Conservation (phyloP, 768 basidiomycete species). For the Pulveroboletus frians region DNA sequence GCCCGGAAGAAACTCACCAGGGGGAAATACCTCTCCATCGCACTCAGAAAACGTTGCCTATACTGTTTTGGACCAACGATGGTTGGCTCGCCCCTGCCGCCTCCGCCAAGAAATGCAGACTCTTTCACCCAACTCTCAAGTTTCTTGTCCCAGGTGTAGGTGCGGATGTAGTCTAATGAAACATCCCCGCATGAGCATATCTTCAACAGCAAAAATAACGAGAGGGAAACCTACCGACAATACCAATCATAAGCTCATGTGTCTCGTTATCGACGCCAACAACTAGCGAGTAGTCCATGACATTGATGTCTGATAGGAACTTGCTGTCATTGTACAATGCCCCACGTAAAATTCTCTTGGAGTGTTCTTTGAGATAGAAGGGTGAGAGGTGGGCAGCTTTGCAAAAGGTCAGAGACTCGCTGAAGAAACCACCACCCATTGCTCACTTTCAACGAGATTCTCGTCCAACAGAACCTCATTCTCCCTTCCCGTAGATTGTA, state of each 20-base stretch:
- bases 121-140: constrained; percentile 99
- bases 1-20: constrained; percentile 44
- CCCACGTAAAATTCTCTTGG: constrained; percentile 85
- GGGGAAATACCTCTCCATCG: constrained; percentile 89
- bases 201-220: neutral
- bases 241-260: constrained; percentile 92
- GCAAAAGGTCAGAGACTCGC: constrained; percentile 9
- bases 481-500: constrained; percentile 81
- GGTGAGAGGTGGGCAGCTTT: constrained; percentile 81
- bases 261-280: constrained; percentile 89
- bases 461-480: constrained; percentile 96
- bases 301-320: constrained; percentile 89
- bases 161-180: constrained; percentile 80
- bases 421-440: neutral
- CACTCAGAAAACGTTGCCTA: constrained; percentile 76
- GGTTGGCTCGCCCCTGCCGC: constrained; percentile 85
- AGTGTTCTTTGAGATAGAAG: constrained; percentile 94
- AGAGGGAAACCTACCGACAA: constrained; percentile 68
- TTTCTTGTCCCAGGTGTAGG: constrained; percentile 98
- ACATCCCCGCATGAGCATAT: constrained; percentile 3
- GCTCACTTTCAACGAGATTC: constrained; percentile 85
- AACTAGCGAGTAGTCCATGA: constrained; percentile 97
- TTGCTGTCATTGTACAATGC: constrained; percentile 94
- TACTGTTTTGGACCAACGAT: constrained; percentile 97
- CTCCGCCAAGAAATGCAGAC: constrained; percentile 79